Evolutionary conservation across 345 rosid genomes (phyloP).

Genomic region (Eucalyptus curtisii): DNA sequence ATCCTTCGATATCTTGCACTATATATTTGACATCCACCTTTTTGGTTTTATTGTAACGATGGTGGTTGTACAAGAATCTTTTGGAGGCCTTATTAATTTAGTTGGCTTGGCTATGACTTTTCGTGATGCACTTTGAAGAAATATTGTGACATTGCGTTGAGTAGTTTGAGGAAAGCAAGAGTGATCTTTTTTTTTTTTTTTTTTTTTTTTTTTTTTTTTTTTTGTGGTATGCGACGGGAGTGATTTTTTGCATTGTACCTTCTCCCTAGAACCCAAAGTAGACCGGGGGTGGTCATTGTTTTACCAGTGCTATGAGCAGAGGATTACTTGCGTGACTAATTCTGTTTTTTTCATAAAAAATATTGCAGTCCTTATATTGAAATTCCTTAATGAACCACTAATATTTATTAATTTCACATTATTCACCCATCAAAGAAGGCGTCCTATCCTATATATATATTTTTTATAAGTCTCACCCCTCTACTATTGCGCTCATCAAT

Average conservation of each 20-base stretch:
- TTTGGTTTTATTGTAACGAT: neutral
- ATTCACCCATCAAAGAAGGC: neutral
- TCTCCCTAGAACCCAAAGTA: neutral
- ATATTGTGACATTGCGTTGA: neutral
- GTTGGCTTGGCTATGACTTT: neutral
- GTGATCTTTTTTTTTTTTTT: neutral
- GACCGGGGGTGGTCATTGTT: neutral
- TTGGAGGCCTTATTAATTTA: neutral
- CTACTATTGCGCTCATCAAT: neutral
- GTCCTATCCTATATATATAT: fast-evolving
- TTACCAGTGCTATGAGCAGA: neutral
- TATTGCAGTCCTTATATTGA: neutral
- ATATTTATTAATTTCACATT: neutral
- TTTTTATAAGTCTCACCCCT: neutral
- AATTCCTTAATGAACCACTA: fast-evolving
- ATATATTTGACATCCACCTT: neutral
- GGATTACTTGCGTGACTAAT: fast-evolving
- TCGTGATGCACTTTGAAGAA: neutral
- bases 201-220: fast-evolving
- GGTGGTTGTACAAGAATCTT: neutral
- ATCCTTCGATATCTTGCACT: neutral
- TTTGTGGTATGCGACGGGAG: fast-evolving
- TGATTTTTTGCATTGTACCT: neutral
- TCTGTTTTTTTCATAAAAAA: neutral
- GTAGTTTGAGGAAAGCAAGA: neutral